Percentiles rank a stretch among this genome's conserved stretches.
Evolutionary conservation across 352 stramenopile species (phyloP).

Genomic region (Globisporangium paroecandrum): DNA sequence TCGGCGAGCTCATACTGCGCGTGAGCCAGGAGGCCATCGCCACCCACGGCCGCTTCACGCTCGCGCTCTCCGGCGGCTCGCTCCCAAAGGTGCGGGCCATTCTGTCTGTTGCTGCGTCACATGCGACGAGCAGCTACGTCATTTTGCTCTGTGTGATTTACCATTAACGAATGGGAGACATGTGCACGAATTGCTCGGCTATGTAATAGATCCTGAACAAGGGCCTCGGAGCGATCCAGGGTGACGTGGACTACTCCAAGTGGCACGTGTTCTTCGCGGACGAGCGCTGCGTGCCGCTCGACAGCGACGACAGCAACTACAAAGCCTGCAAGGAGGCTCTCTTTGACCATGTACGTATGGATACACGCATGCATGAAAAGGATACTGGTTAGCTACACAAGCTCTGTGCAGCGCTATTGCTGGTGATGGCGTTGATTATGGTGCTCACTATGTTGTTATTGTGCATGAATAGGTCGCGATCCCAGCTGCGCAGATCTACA

Average conservation of each 20-base stretch:
- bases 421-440: background rate
- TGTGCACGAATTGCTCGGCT: background rate
- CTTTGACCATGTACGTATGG: slow-evolving; percentile 70
- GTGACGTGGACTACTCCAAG: slow-evolving; percentile 90
- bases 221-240: slow-evolving; percentile 67
- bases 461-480: slow-evolving; percentile 53
- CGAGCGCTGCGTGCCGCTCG: slow-evolving; percentile 93
- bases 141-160: background rate
- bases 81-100: slow-evolving; percentile 56
- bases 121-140: background rate
- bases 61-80: slow-evolving; percentile 87
- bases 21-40: slow-evolving; percentile 65
- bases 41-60: slow-evolving; percentile 58
- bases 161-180: background rate
- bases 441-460: background rate
- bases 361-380: background rate
- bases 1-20: slow-evolving; percentile 63
- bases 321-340: slow-evolving; percentile 89
- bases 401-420: background rate
- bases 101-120: background rate
- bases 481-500: slow-evolving; percentile 85
- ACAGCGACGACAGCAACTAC: slow-evolving; percentile 95
- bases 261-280: slow-evolving; percentile 98
- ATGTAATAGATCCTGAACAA: slow-evolving; percentile 73
- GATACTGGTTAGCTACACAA: background rate